A percentile compares a stretch with the other conserved stretches of the same genome.
Evolutionary conservation across 345 rosid genomes (phyloP).

Genomic region (Eucalyptus paniculata): DNA sequence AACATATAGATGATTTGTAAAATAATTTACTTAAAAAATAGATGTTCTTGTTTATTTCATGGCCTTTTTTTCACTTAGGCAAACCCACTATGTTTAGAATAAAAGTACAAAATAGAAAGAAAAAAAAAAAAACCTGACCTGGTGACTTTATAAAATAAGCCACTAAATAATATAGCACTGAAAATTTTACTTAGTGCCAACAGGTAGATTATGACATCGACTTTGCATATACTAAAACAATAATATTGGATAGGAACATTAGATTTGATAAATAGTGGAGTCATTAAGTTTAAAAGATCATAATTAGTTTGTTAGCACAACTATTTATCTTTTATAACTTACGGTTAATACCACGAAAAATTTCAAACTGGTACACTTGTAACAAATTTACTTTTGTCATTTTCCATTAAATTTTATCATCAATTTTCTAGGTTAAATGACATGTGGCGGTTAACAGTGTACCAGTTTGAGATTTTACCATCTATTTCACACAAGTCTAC

Average conservation of each 20-base stretch:
- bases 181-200: neutral
- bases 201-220: neutral
- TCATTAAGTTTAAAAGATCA: neutral
- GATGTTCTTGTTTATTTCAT: too few species aligned
- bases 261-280: neutral
- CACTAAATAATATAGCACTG: neutral
- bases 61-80: neutral
- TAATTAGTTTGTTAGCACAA: neutral
- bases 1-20: too few species aligned
- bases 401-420: neutral
- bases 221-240: neutral
- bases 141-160: neutral
- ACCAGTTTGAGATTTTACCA: accelerated
- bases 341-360: too few species aligned
- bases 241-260: neutral
- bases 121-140: neutral
- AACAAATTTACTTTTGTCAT: too few species aligned
- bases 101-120: neutral
- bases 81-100: neutral
- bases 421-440: accelerated
- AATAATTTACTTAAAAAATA: too few species aligned
- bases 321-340: neutral
- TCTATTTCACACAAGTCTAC: too few species aligned
- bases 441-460: accelerated
- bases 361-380: too few species aligned